Evolutionary conservation across 2,329 filamentous ascomycete genomes (phyloP).

Genomic region (Botrytis paeoniae): DNA sequence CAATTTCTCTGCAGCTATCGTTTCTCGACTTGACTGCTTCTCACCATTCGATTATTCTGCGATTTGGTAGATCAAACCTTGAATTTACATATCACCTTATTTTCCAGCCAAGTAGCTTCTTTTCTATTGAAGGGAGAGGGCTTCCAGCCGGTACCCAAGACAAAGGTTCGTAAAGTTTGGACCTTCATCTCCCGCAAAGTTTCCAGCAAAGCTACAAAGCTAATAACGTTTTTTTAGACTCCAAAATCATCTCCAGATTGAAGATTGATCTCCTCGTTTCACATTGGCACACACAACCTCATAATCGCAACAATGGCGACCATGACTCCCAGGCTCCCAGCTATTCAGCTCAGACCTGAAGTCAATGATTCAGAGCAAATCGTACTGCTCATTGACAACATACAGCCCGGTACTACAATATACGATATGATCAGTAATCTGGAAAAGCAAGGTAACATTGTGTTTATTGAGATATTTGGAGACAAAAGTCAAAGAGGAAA

Average conservation of each 20-base stretch:
- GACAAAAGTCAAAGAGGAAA: conserved; percentile 43
- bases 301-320: not conserved
- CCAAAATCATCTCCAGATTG: no score
- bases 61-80: not conserved
- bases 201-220: not conserved
- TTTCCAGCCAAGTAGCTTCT: not conserved
- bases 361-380: not conserved
- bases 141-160: not conserved
- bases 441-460: conserved; percentile 38
- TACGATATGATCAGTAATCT: conserved; percentile 8
- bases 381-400: not conserved
- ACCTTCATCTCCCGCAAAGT: not conserved
- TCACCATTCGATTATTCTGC: not conserved
- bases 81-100: no score
- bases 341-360: conserved; percentile 2
- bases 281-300: not conserved
- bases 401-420: conserved; percentile 5
- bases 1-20: not conserved
- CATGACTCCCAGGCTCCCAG: not conserved
- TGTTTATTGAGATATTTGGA: conserved; percentile 54
- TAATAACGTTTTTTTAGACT: not conserved
- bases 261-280: not conserved
- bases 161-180: not conserved
- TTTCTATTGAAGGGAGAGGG: not conserved
- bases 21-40: not conserved